A percentile compares a stretch with the other conserved stretches of the same genome.
Evolutionary conservation across 1,284 basidiomycete species (phyloP).

Genomic region (Bjerkandera adusta): DNA sequence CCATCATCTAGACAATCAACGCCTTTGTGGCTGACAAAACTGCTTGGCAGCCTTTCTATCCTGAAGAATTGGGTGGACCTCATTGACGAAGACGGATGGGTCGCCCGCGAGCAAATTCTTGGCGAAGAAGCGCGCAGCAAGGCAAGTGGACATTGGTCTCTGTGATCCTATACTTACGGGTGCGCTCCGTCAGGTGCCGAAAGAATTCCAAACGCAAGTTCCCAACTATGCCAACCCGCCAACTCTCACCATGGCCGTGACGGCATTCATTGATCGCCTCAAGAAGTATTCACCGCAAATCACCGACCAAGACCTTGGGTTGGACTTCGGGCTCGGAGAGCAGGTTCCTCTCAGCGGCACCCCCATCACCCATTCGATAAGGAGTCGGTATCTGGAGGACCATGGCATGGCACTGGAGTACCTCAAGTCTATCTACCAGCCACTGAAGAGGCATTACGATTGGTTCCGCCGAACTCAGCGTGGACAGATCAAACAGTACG

Average conservation of each 20-base stretch:
- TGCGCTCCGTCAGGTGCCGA: conserved; percentile 62
- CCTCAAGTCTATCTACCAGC: conserved; percentile 78
- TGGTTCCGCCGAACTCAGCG: conserved; percentile 95
- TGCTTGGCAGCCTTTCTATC: conserved; percentile 69
- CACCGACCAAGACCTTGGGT: conserved; percentile 59
- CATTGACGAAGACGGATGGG: conserved; percentile 93
- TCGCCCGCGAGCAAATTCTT: conserved; percentile 92
- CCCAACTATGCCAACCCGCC: conserved; percentile 94
- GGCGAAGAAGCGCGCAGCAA: conserved; percentile 94
- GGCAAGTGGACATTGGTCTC: conserved; percentile 34
- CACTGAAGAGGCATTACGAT: conserved; percentile 87
- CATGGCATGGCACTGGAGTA: conserved; percentile 64
- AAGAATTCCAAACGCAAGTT: conserved; percentile 89
- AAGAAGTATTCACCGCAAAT: conserved; percentile 43
- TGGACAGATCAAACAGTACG: conserved; percentile 90
- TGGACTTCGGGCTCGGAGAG: conserved; percentile 51
- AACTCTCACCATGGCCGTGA: conserved; percentile 88
- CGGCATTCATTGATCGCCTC: conserved; percentile 81
- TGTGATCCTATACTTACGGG: conserved; percentile 3
- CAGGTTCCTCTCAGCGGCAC: conserved; percentile 45
- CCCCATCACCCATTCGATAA: conserved; percentile 22
- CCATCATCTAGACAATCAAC: background rate
- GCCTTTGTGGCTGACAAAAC: conserved; percentile 2
- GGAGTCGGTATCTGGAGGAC: conserved; percentile 52
- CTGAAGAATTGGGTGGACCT: conserved; percentile 86